Evolutionary conservation across 2,329 filamentous ascomycete species (phyloP).

Genomic region (Ilyonectria sp.): DNA sequence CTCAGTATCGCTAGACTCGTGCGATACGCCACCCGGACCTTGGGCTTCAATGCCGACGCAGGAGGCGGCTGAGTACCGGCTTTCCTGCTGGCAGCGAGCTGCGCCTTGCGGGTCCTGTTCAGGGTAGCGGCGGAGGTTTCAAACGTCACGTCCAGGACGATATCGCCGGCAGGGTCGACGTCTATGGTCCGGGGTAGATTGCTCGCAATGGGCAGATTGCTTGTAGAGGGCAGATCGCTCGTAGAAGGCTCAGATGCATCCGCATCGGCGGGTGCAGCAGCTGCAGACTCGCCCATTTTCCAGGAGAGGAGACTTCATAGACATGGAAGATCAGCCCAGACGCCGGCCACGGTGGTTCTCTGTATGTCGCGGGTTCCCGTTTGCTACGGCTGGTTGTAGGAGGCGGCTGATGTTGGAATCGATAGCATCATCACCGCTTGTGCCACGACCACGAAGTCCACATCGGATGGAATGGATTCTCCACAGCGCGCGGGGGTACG

Average conservation of each 20-base stretch:
- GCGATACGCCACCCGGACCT: slow-evolving; percentile 67
- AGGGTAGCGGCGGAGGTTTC: slow-evolving; percentile 70
- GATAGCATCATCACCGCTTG: slow-evolving; percentile 16
- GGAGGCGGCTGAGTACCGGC: slow-evolving; percentile 43
- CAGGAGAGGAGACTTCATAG: slow-evolving; percentile 34
- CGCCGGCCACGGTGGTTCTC: slow-evolving; percentile 12
- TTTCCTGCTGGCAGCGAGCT: slow-evolving; percentile 51
- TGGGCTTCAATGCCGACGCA: slow-evolving; percentile 54
- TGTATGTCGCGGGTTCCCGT: slow-evolving; percentile 17
- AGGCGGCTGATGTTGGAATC: slow-evolving; percentile 14
- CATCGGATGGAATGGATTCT: slow-evolving; percentile 6
- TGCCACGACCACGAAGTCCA: not conserved
- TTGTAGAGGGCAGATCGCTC: slow-evolving; percentile 47
- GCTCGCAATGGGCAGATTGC: slow-evolving; percentile 44
- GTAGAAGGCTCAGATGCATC: slow-evolving; percentile 48
- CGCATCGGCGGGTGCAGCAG: slow-evolving; percentile 50
- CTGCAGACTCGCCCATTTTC: slow-evolving; percentile 52
- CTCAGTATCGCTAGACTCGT: slow-evolving; percentile 71
- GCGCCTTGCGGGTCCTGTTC: slow-evolving; percentile 59
- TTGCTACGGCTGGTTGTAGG: slow-evolving; percentile 5
- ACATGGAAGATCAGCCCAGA: slow-evolving; percentile 41
- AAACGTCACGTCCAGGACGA: slow-evolving; percentile 78
- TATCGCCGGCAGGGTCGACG: slow-evolving; percentile 72
- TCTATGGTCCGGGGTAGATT: slow-evolving; percentile 59
- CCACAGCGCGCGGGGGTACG: slow-evolving; percentile 27